phyloP scores from a whole-genome alignment of 2,329 filamentous ascomycete genomes.

The Parastagonospora nodorum region DNA sequence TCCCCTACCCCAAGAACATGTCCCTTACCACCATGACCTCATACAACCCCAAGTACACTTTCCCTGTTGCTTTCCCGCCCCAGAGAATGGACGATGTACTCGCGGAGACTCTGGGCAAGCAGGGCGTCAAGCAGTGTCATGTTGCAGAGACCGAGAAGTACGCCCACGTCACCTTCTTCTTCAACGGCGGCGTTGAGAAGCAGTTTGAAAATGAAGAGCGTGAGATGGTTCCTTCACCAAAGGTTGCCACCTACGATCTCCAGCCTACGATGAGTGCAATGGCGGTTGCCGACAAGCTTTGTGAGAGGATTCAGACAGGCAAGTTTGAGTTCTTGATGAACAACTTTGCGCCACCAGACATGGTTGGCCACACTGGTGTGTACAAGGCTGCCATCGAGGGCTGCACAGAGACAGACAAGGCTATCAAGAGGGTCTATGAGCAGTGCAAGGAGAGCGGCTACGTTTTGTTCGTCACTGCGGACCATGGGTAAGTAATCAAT shows the following conservation, averaged over 20 bases:
- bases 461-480: constrained; percentile 90
- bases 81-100: constrained; percentile 98
- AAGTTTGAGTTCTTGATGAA: constrained; percentile 99
- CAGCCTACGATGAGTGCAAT: constrained; percentile 96
- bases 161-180: constrained; percentile 99
- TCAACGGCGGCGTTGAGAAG: constrained; percentile 98
- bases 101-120: constrained; percentile 91
- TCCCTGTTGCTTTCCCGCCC: constrained; percentile 88
- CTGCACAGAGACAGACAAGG: constrained; percentile 85
- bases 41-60: constrained; percentile 95
- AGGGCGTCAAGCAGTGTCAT: constrained; percentile 90
- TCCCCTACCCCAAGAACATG: constrained; percentile 90
- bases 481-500: constrained; percentile 72
- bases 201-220: constrained; percentile 89
- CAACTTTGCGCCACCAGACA: constrained; percentile 99
- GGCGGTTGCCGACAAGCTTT: constrained; percentile 85
- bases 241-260: constrained; percentile 92
- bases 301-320: constrained; percentile 81
- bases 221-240: constrained; percentile 93
- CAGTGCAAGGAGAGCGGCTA: constrained; percentile 93
- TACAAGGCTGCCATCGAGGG: constrained; percentile 92
- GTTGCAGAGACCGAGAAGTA: constrained; percentile 99
- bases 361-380: constrained; percentile 98
- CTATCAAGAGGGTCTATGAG: constrained; percentile 90
- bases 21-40: constrained; percentile 94